Conservation (phyloP, 352 stramenopile species). For the Pythium sp. region DNA sequence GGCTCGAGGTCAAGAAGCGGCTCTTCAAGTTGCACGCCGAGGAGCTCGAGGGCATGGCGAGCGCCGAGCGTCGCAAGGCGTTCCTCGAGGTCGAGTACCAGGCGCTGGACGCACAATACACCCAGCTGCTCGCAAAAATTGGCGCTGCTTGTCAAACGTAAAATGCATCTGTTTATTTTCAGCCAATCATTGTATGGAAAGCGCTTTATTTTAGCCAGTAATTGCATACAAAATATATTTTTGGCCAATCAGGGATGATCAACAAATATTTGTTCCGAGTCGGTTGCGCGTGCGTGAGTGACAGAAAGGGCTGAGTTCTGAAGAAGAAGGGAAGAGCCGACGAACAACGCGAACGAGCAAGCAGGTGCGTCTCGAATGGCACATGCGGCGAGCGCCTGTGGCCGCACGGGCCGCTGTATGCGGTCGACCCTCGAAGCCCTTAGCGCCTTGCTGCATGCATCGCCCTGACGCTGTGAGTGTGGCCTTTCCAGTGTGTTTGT, state of each 20-base stretch:
- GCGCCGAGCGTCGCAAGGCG: conserved; percentile 64
- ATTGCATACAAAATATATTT: neutral
- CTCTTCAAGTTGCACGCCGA: conserved; percentile 66
- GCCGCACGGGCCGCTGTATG: too few species aligned
- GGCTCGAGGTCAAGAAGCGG: conserved; percentile 81
- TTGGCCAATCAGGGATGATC: neutral
- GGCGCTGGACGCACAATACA: conserved; percentile 49
- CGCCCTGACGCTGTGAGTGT: neutral
- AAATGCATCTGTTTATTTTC: neutral
- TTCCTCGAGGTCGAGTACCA: conserved; percentile 73
- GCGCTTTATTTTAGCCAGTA: conserved; percentile 16
- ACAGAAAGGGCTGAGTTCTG: neutral
- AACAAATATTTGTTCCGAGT: neutral
- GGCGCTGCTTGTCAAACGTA: neutral
- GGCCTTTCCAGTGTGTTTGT: neutral
- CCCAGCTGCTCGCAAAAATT: conserved; percentile 34
- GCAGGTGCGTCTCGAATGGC: conserved; percentile 4
- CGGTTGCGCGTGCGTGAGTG: neutral
- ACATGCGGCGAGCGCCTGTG: neutral
- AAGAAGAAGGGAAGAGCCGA: conserved; percentile 3
- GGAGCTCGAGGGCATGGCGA: conserved; percentile 72
- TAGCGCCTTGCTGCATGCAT: neutral
- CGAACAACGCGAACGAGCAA: neutral
- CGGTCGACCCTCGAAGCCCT: neutral
- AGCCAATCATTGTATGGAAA: neutral